Conservation (phyloP, 768 basidiomycete species). For the Hygrocybe coccinea region DNA sequence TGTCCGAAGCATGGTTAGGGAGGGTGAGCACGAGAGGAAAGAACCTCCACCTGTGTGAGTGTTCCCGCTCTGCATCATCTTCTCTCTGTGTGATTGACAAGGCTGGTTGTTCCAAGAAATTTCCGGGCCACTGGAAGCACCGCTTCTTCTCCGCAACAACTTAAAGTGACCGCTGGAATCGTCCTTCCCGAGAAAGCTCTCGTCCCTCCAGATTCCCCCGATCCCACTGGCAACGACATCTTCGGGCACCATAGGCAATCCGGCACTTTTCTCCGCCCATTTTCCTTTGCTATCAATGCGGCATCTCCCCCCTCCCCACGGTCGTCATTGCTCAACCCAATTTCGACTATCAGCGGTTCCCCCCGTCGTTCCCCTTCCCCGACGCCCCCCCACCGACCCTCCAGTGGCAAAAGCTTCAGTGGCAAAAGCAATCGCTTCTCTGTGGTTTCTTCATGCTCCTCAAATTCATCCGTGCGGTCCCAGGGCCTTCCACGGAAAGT, state of each 20-base stretch:
- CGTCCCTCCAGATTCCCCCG: constrained; percentile 28
- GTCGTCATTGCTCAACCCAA: constrained; percentile 15
- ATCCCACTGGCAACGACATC: constrained; percentile 41
- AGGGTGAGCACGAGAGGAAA: constrained; percentile 25
- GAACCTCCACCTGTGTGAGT: constrained; percentile 21
- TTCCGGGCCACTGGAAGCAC: constrained; percentile 9
- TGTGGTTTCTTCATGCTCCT: constrained; percentile 27
- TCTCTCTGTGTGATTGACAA: too few relatives aligned
- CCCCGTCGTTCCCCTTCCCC: too few relatives aligned
- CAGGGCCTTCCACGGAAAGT: constrained; percentile 47
- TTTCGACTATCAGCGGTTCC: constrained; percentile 17
- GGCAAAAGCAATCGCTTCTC: constrained; percentile 35
- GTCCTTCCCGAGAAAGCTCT: constrained; percentile 51
- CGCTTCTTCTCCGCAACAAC: constrained; percentile 40
- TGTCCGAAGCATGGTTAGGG: constrained; percentile 44
- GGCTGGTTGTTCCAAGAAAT: background rate
- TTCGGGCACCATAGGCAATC: constrained; percentile 41
- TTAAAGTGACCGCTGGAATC: constrained; percentile 42
- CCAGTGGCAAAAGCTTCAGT: constrained; percentile 30
- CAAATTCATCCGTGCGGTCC: constrained; percentile 30
- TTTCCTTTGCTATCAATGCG: constrained; percentile 37
- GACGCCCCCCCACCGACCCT: background rate
- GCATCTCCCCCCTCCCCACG: constrained; percentile 7
- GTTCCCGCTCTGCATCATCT: background rate
- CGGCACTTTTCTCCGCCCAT: constrained; percentile 39